phyloP scores from a whole-genome alignment of 129 eudicot species.

The Smallanthus sonchifolius region DNA sequence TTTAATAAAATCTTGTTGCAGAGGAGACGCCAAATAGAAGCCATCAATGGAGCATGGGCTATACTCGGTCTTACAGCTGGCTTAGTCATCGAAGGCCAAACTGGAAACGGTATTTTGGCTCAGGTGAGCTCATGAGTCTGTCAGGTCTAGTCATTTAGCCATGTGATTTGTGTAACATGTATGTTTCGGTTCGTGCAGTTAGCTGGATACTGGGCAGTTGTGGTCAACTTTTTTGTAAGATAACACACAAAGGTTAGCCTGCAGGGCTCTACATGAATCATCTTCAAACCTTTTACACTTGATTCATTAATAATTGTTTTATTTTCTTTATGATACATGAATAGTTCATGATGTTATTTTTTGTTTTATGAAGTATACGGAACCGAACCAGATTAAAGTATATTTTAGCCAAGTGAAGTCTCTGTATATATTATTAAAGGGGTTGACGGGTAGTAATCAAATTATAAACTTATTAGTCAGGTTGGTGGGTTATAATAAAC shows the following conservation, averaged over 20 bases:
- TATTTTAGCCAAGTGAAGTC: too few relatives aligned
- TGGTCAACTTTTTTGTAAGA: constrained; percentile 45
- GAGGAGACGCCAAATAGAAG: constrained; percentile 79
- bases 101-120: constrained; percentile 68
- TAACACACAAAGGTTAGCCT: constrained; percentile 22
- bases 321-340: constrained; percentile 26
- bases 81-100: constrained; percentile 77
- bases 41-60: constrained; percentile 98
- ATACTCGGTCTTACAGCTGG: constrained; percentile 94
- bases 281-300: constrained; percentile 13
- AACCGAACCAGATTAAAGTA: too few relatives aligned
- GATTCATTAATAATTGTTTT: constrained; percentile 7
- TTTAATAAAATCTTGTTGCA: constrained; percentile 18
- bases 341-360: neutral
- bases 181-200: constrained; percentile 42
- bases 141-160: constrained; percentile 9
- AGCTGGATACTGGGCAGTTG: constrained; percentile 69
- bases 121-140: constrained; percentile 50
- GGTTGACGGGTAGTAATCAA: too few relatives aligned
- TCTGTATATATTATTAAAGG: too few relatives aligned
- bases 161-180: neutral
- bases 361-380: too few relatives aligned
- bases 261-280: constrained; percentile 14
- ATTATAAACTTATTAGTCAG: too few relatives aligned
- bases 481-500: too few relatives aligned